These are phyloP conservation scores for Cercospora sp. DNA, from an alignment of 2,329 filamentous ascomycete species.

Conservation along the genomic window DNA sequence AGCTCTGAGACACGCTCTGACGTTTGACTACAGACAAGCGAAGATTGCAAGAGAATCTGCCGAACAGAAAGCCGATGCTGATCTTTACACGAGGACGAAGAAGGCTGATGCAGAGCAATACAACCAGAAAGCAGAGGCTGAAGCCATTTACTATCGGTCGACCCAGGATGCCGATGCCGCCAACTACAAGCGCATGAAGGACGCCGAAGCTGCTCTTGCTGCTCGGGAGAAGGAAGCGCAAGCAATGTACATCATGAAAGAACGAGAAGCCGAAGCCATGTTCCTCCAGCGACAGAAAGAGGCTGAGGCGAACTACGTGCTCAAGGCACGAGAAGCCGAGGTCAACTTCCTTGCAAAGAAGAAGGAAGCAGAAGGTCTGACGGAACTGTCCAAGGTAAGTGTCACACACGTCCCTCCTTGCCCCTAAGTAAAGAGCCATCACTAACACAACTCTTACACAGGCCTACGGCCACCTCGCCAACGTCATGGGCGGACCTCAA, in stretches of 20 bases:
- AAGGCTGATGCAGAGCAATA: conserved; percentile 57
- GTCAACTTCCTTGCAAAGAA: conserved; percentile 61
- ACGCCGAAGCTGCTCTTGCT: conserved; percentile 33
- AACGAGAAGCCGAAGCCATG: conserved; percentile 46
- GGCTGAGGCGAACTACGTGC: conserved; percentile 38
- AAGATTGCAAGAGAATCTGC: conserved; percentile 56
- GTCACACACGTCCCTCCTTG: too few species aligned
- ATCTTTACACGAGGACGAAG: conserved; percentile 51
- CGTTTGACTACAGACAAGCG: conserved; percentile 53
- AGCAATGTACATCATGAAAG: conserved; percentile 39
- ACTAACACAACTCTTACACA: conserved; percentile 36
- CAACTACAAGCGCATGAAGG: conserved; percentile 38
- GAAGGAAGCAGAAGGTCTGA: conserved; percentile 67
- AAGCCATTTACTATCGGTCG: conserved; percentile 52
- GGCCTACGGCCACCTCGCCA: conserved; percentile 65
- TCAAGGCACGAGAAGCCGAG: conserved; percentile 56
- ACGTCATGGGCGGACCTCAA: conserved; percentile 74
- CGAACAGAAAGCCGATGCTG: conserved; percentile 54
- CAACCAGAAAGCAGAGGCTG: conserved; percentile 60
- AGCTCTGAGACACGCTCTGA: neutral
- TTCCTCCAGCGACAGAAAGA: conserved; percentile 26
- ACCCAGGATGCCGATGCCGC: conserved; percentile 47
- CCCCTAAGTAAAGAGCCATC: neutral
- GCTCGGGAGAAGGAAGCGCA: conserved; percentile 36
- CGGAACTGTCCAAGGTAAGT: conserved; percentile 8